Conservation (phyloP, 306 rosid species). For the Medicago truncatula region MtrunA17r5.0-ANR NC_053046.1:26571001-26571500, state of each 20-base stretch:
- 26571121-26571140: slow-evolving; percentile 42
- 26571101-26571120: slow-evolving; percentile 48
- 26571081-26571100: slow-evolving; percentile 65
- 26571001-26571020: slow-evolving; percentile 64
- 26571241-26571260: slow-evolving; percentile 40
- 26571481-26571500: neutral
- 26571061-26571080: slow-evolving; percentile 53
- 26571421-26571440: slow-evolving; percentile 57
- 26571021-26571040: slow-evolving; percentile 56
- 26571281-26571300: slow-evolving; percentile 11
- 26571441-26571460: slow-evolving; percentile 49
- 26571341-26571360: slow-evolving; percentile 32
- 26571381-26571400: slow-evolving; percentile 62
- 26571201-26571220: slow-evolving; percentile 60
- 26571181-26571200: slow-evolving; percentile 60
- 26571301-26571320: too few relatives aligned
- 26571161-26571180: slow-evolving; percentile 52
- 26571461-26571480: slow-evolving; percentile 10
- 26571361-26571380: slow-evolving; percentile 39
- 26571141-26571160: slow-evolving; percentile 50
- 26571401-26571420: slow-evolving; percentile 55
- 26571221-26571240: slow-evolving; percentile 51
- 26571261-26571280: slow-evolving; percentile 40
- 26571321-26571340: too few relatives aligned
- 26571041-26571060: slow-evolving; percentile 55